Percentiles rank a stretch among this genome's conserved stretches.
These are phyloP conservation scores for Lasiodiplodia sp. DNA, from an alignment of 2,329 filamentous ascomycete genomes.

Conservation along the genomic window DNA sequence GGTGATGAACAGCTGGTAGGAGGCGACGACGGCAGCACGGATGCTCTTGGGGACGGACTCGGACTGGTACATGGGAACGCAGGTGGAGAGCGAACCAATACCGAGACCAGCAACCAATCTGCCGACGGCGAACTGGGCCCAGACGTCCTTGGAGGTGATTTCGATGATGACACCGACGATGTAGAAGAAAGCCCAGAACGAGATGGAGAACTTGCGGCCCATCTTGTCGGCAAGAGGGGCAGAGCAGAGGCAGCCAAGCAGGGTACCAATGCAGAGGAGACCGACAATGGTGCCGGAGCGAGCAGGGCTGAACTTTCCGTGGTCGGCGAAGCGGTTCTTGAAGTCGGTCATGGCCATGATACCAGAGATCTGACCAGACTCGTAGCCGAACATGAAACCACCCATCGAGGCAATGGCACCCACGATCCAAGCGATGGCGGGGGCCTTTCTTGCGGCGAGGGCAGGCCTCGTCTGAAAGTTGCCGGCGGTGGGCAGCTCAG, in stretches of 20 bases:
- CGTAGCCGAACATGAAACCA: constrained; percentile 69
- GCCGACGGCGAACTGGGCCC: constrained; percentile 58
- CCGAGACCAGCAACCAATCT: constrained; percentile 53
- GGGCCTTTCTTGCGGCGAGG: constrained; percentile 1
- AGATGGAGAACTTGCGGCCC: constrained; percentile 56
- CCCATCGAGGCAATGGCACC: constrained; percentile 64
- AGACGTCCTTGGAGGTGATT: constrained; percentile 49
- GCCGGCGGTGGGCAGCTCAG: not conserved
- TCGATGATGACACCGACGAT: constrained; percentile 53
- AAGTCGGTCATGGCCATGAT: constrained; percentile 59
- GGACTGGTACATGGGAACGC: constrained; percentile 72
- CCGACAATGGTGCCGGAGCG: constrained; percentile 50
- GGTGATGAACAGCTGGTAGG: constrained; percentile 56
- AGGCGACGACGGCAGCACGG: constrained; percentile 67
- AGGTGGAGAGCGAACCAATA: constrained; percentile 57
- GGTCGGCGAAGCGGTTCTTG: constrained; percentile 60
- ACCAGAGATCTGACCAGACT: constrained; percentile 55
- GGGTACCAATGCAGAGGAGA: constrained; percentile 55
- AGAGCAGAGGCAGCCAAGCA: constrained; percentile 50
- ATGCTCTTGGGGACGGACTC: constrained; percentile 69
- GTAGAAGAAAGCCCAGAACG: constrained; percentile 54
- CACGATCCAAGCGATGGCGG: constrained; percentile 56
- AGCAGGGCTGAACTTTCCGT: constrained; percentile 37
- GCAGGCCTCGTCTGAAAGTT: not conserved
- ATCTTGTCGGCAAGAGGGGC: constrained; percentile 62